phyloP scores from a whole-genome alignment of 371 early-diverging fungal species.

The Rhizopus microsporus region DNA sequence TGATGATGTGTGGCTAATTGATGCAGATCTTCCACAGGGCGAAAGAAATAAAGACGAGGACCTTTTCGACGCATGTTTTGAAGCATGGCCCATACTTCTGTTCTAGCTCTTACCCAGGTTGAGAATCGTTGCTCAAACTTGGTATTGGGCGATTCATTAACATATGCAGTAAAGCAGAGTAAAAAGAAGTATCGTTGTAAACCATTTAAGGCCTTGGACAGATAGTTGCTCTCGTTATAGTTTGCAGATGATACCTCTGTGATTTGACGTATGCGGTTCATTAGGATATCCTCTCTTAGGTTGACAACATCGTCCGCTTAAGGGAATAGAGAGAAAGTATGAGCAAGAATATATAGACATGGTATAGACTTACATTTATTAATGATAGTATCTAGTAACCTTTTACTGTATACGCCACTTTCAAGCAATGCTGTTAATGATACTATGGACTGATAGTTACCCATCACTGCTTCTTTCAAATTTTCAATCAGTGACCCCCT shows the following conservation, averaged over 20 bases:
- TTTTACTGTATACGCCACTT: constrained; percentile 55
- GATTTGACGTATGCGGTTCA: constrained; percentile 61
- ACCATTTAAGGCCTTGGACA: constrained; percentile 58
- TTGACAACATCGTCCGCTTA: constrained; percentile 65
- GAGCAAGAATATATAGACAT: background rate
- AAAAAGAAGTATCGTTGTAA: constrained; percentile 71
- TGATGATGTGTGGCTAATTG: constrained; percentile 24
- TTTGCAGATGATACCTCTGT: constrained; percentile 29
- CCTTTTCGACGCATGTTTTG: constrained; percentile 55
- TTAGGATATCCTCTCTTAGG: constrained; percentile 64
- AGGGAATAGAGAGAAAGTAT: background rate
- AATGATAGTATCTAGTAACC: constrained; percentile 59
- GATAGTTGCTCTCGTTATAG: constrained; percentile 32
- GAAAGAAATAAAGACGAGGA: constrained; percentile 57
- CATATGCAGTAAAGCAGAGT: constrained; percentile 62
- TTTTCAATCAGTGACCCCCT: constrained; percentile 57
- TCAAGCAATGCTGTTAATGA: constrained; percentile 57
- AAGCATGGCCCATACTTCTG: constrained; percentile 66
- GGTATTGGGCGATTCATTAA: constrained; percentile 47
- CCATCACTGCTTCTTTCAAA: constrained; percentile 63
- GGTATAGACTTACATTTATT: constrained; percentile 51
- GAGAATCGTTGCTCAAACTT: constrained; percentile 52
- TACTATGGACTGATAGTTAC: constrained; percentile 62
- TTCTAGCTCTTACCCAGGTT: constrained; percentile 56
- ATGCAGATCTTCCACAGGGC: constrained; percentile 69